Base-by-base conservation (phyloP, 352 stramenopile species). In the Phytophthora lateralis region DNA sequence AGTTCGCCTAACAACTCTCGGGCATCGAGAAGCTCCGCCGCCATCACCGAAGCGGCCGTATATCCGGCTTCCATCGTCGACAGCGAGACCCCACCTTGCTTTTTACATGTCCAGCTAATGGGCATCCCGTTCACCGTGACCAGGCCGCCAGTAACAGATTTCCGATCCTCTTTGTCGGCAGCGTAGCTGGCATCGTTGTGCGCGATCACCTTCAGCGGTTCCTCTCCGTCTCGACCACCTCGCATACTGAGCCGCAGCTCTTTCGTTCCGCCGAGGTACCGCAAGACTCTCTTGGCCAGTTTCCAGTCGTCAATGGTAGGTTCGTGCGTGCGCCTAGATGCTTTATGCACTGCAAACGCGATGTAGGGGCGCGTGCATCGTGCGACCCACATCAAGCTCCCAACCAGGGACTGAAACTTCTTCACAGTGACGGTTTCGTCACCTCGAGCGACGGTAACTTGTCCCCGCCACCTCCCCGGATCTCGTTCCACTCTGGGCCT, bases 171-270 rank as follows among this genome's bases (percentile, higher is more conserved):
- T 24, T 69, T 71, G 46, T 72, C 56, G 0, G 46, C 60, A 0
- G 69, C 65, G 12, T 53, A 78, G 20, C 75, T 59, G 0, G 55
- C 51, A 38, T 78, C 60, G 17, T 49, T 73, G 53, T 65, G 73
- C 9, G 7, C 29, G 8, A 52, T 34, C 0, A 72, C 21, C 2
- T 46, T 4, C 29, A 66, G n/a, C 17, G 11, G 27, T 15, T 60
- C 24, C 3, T 15, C 6, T 8, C 2, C 6, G 0, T 27, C 11
- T 1, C 0, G 0, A 2, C 55, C 3, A 6, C 26, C 30, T 1
- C 24, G 4, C 52, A 73, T 72, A 0, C 5, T 0, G 1, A 78
- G 27, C 35, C 60, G 30, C 41, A 67, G 15, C 0, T 20, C 17
- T 10, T 15, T 50, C 1, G 66, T 58, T 6, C 56, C 61, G 0